These are phyloP conservation scores for Puccinellia tenuiflora DNA, from an alignment of 176 grass and related monocot species.

Conservation along the genomic window DNA sequence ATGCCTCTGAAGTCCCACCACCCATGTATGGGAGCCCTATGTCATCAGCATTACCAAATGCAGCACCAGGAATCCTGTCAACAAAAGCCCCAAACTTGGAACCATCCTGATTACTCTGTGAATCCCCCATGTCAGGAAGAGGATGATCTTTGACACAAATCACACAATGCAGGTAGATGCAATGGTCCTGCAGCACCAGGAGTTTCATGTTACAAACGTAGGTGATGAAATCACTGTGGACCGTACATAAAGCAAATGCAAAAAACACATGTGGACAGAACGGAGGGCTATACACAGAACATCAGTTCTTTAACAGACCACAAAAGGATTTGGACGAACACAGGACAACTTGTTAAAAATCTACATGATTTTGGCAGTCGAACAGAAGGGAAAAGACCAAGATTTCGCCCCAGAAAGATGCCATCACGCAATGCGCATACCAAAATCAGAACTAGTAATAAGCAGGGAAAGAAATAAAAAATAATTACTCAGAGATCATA, in stretches of 20 bases:
- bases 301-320: slow-evolving; percentile 24
- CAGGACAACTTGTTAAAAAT: background rate
- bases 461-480: background rate
- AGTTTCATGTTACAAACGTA: slow-evolving; percentile 2
- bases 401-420: background rate
- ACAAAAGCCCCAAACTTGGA: slow-evolving; percentile 24
- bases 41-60: background rate
- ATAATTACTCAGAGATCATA: background rate
- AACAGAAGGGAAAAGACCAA: slow-evolving; percentile 5
- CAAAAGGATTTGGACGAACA: background rate
- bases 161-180: slow-evolving; percentile 37
- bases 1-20: background rate
- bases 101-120: slow-evolving; percentile 13
- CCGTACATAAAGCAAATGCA: slow-evolving; percentile 11
- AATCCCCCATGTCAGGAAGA: slow-evolving; percentile 27
- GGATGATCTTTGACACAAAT: background rate
- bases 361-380: background rate
- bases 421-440: background rate
- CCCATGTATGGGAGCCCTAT: background rate
- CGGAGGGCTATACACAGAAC: slow-evolving; percentile 19
- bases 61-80: slow-evolving; percentile 2
- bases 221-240: background rate
- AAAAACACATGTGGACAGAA: slow-evolving; percentile 28
- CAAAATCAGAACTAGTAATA: background rate
- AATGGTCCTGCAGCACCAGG: slow-evolving; percentile 24